Base-by-base conservation (phyloP, 1,139 yeast species). In the Suhomyces bokatorum region DNA sequence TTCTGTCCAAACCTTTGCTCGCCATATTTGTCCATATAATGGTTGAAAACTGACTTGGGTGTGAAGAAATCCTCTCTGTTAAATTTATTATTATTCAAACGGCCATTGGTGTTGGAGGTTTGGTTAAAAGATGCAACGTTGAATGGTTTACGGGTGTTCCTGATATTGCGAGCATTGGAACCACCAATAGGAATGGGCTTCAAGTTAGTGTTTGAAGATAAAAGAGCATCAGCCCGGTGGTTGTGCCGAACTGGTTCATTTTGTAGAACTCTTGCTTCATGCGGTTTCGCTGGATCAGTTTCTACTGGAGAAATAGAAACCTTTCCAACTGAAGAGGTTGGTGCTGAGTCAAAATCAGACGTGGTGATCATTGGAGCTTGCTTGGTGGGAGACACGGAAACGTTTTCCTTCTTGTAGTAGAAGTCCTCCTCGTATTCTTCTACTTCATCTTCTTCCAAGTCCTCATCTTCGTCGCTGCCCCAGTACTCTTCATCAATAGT, bases 401-500 rank as follows among this genome's bases (percentile, higher is more conserved):
- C 32, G 3, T 47, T 52, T 31, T 52, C 50, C 38, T 51, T 52
- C 49, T 39, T 48, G 28, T 36, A 49, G 14, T 53, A 49, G 27
- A 58, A 60, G 6, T 64, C 67, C 13, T 56, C 62, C 20, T 56
- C 60, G 26, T 49, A 46, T 11, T 50, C 55, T 29, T 43, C 47
- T 24, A 47, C 52, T 8, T 55, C 64, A 20, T 53, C 56, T 29
- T 53, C 60, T 22, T 62, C 70, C n/a, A 65, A 72, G 28, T 66
- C 72, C 35, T 75, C 69, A 28, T 73, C 75, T 39, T 77, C 77
- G 43, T 75, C 75, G 48, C 71, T 68, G 17, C 67, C 74, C 70
- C 71, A 69, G 54, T 77, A 77, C 56, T 85, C 96, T 54, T 87
- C 96, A 64, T 91, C 97, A 46, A 87, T 80, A 12, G 97, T 89